These are phyloP conservation scores for Daldinia caldariorum DNA, from an alignment of 495 filamentous ascomycete genomes.

Conservation along the genomic window DNA sequence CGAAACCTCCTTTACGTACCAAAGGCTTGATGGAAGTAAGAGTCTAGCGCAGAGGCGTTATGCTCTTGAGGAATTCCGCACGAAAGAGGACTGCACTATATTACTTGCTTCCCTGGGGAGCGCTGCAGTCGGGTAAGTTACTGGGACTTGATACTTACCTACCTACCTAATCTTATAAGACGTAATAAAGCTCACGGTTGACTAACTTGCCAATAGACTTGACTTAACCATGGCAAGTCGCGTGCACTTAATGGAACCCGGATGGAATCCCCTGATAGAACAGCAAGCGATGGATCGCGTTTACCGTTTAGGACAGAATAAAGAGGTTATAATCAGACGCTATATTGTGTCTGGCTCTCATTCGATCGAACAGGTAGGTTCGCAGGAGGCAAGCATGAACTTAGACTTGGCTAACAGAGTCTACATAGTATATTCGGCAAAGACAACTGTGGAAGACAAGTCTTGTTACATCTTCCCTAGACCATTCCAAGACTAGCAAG, in stretches of 20 bases:
- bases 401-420: not conserved
- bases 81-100: conserved; percentile 40
- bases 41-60: conserved; percentile 43
- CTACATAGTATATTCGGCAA: conserved; percentile 17
- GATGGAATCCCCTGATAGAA: conserved; percentile 63
- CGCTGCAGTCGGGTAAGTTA: conserved; percentile 56
- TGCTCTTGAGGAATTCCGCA: conserved; percentile 50
- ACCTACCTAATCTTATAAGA: too few relatives aligned
- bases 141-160: conserved; percentile 1
- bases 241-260: conserved; percentile 58
- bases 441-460: conserved; percentile 17
- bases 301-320: conserved; percentile 56
- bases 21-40: conserved; percentile 43
- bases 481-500: not conserved
- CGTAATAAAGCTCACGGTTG: not conserved
- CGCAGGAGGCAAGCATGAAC: not conserved
- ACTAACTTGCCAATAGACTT: conserved; percentile 42
- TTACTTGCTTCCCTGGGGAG: conserved; percentile 63
- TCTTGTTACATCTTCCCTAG: conserved; percentile 16
- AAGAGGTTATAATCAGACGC: conserved; percentile 52
- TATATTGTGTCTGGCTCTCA: conserved; percentile 45
- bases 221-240: conserved; percentile 57
- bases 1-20: conserved; percentile 12
- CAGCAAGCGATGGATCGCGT: conserved; percentile 57
- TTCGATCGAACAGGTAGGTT: conserved; percentile 60